Base-by-base conservation (phyloP, 768 basidiomycete species). In the Serpula lacrymans region DNA sequence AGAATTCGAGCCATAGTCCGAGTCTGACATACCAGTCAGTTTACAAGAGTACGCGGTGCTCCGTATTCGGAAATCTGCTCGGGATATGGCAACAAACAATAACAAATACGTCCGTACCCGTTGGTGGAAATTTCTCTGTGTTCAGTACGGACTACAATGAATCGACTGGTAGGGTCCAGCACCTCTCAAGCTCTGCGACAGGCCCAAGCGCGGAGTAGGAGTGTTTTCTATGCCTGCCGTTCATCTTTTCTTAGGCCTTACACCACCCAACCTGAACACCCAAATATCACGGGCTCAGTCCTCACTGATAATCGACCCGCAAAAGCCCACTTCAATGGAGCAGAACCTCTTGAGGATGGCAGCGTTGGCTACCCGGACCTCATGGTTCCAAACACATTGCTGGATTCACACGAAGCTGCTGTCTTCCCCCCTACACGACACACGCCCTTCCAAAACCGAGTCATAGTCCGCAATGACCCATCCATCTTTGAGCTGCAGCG, bases 391-490 rank as follows among this genome's bases (percentile, higher is more conserved):
- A 77, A 86, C 50, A 69, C 77, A 13, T 55, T 82, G 21, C 67
- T 84, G 39, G 85, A 88, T 62, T 69, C 77, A 5, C 72, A 76
- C 27, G 72, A 83, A 38, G 65, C 71, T 37, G 50, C 65, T 27
- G 75, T 74, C 16, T 67, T 83, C 50, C 74, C 76, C 13, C 75
- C 83, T 1, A 67, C 69, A 17, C 56, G 68, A 42, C 63, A 68
- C n/a, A 68, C 58, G 12, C 80, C 74, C 1, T 81, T 69, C 60
- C 68, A 73, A 47, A 82, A 80, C 59, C 73, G 74, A 22, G 75
- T 88, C 59, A 67, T 79, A 46, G 57, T 84, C 37, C 82, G 84
- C 39, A 88, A 87, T 54, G 77, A 85, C 64, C 67, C 74, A n/a
- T 80, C 83, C 42, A 74, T 85, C 45, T 81, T 86, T 64, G 62